Evolutionary conservation across 2,329 filamentous ascomycete species (phyloP), one percentile per base, ranked within the genome.

Genomic region (Cercospora citrullina): DNA sequence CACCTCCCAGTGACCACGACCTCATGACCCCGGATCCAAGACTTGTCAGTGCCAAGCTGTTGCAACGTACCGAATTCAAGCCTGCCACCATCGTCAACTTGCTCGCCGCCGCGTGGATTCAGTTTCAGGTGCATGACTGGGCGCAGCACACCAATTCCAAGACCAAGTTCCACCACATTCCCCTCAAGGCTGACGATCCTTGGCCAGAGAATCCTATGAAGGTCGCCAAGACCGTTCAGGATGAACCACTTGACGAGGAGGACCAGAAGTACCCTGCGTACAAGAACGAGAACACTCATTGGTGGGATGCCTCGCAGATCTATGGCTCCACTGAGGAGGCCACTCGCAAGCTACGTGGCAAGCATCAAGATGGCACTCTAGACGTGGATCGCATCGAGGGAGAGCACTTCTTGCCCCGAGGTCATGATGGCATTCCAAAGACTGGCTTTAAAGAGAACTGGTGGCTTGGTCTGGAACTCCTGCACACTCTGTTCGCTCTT

Each of bases 281-380:
- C 73, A 77, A 75, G 51, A 84, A 84, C 65, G 68, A 70, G 18
- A 81, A 81, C 67, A 83, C 81, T 2, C 74, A 77, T 8, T 84
- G 82, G 82, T 84, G 82, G 82, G 82, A 84, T 58, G 80, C 79
- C 14, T 81, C 79, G 1, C 82, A 84, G 71, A 83, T 84, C 60
- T 84, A 84, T 68, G 81, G 82, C 30, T 81, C 79, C 2, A 77
- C 69, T 45, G 81, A 83, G 69, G 71, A 71, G 0, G 70, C 74
- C 1, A 84, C 82, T 1, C 69, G 69, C 3, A 65, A 72, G 21
- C 70, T 84, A n/a, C 77, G 82, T 10, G 75, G 72, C 5, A 73
- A 75, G 21, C 69, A 74, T 18, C 72, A 73, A 1, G 77, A 83
- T 48, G 81, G 81, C 3, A 83, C 82, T 64, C 74, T 83, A 1